Percentiles rank a stretch among this genome's conserved stretches.
phyloP scores from a whole-genome alignment of 2,329 filamentous ascomycete genomes.

The Furcasterigmium sp. region DNA sequence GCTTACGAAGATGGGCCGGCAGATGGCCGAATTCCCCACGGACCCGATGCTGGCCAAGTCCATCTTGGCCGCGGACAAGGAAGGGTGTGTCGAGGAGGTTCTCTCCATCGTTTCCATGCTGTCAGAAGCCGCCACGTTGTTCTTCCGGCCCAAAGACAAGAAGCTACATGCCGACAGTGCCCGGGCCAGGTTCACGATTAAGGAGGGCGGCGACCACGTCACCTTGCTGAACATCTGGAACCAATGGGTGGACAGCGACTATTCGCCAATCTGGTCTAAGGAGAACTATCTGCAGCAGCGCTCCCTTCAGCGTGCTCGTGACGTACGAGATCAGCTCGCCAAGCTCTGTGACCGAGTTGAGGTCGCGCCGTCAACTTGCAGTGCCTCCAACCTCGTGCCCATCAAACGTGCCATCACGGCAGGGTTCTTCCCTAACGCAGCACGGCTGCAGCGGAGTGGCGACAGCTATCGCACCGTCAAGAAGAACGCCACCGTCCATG shows the following conservation, averaged over 20 bases:
- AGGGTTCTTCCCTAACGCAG: slow-evolving; percentile 93
- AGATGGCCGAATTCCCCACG: slow-evolving; percentile 93
- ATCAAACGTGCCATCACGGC: slow-evolving; percentile 86
- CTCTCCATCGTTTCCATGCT: slow-evolving; percentile 94
- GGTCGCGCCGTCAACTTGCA: slow-evolving; percentile 65
- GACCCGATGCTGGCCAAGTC: slow-evolving; percentile 89
- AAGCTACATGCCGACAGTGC: slow-evolving; percentile 94
- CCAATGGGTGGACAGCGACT: slow-evolving; percentile 91
- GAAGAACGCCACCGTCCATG: slow-evolving; percentile 79
- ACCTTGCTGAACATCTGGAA: slow-evolving; percentile 91
- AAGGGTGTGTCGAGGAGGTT: slow-evolving; percentile 90
- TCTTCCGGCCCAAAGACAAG: slow-evolving; percentile 95
- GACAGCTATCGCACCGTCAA: slow-evolving; percentile 90
- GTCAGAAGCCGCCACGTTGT: slow-evolving; percentile 79
- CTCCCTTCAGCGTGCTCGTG: slow-evolving; percentile 79
- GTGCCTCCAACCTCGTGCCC: slow-evolving; percentile 65
- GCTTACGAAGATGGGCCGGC: slow-evolving; percentile 82
- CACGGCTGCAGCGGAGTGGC: slow-evolving; percentile 74
- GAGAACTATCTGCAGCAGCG: slow-evolving; percentile 95
- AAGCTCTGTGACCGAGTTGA: slow-evolving; percentile 94
- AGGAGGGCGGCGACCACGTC: slow-evolving; percentile 85
- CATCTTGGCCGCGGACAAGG: slow-evolving; percentile 81
- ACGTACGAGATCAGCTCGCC: slow-evolving; percentile 86
- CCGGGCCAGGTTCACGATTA: slow-evolving; percentile 79
- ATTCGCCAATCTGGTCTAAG: slow-evolving; percentile 77